Base-by-base conservation (phyloP, 225 moss, liverwort and hornwort species). In the Pseudisothecium myosuroides region DNA sequence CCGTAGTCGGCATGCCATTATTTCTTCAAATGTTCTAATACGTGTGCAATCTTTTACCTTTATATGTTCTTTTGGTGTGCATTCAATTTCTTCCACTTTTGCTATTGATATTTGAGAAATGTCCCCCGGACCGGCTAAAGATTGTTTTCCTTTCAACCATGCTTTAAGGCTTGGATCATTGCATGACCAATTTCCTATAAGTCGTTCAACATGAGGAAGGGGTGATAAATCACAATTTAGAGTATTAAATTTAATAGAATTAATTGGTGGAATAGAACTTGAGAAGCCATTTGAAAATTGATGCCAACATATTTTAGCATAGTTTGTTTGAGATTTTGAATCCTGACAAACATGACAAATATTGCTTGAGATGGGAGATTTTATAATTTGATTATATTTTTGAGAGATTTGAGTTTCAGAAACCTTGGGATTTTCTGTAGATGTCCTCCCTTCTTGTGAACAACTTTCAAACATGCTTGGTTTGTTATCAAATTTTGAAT, bases 101-200 rank as follows among this genome's bases (percentile, higher is more conserved):
- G 5, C 37, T 81, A 84, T 58, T 76, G 60, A 72, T 81, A 47
- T 19, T 82, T 79, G 52, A 20, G 1, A 71, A 50, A 34, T 31
- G 11, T 90, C 73, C 29, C 87, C 1, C 3, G 28, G 52, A 59
- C 89, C 14, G 4, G 36, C 88, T 43, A 92, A 89, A 86, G 87
- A 56, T 76, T 89, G 83, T 85, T 89, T 94, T 83, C 84, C 86
- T 77, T 91, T 92, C 64, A 94, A 92, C 94, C 91, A 94, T 65
- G 60, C 80, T 39, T 59, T 86, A 12, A 92, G 62, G 17, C 83
- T 90, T 63, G 66, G 77, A 85, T 91, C 89, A 83, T 85, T 77
- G n/a, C 76, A 91, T 69, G 92, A 85, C 87, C 90, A 90, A 79
- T 85, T 88, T 61, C 75, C 83, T 69, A 76, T 23, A 7, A 88